Evolutionary conservation across 306 rosid species (phyloP).

Genomic region (Vigna mungo): DNA sequence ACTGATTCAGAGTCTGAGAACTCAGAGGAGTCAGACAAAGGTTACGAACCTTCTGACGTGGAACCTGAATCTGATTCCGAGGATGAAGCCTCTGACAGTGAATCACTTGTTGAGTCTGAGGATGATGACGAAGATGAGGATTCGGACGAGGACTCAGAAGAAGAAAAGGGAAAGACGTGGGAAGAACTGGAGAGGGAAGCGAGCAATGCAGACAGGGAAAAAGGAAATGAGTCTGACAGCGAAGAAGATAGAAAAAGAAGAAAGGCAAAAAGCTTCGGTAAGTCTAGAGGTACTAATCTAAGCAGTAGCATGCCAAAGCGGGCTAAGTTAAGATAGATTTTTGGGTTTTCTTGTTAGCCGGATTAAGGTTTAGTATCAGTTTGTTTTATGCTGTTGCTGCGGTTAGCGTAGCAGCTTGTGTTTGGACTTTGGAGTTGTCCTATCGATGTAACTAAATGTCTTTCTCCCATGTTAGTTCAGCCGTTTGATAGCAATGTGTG

Average conservation of each 20-base stretch:
- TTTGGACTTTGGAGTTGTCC: slow-evolving; percentile 21
- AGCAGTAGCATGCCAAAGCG: slow-evolving; percentile 70
- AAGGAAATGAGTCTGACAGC: slow-evolving; percentile 88
- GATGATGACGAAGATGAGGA: slow-evolving; percentile 56
- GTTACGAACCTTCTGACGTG: slow-evolving; percentile 84
- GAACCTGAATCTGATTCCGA: slow-evolving; percentile 92
- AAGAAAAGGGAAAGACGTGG: slow-evolving; percentile 79
- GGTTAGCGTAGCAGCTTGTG: slow-evolving; percentile 26
- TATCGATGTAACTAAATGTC: slow-evolving; percentile 19
- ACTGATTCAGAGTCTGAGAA: slow-evolving; percentile 88
- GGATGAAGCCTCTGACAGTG: slow-evolving; percentile 84
- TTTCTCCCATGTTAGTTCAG: slow-evolving; percentile 4
- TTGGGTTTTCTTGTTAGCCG: slow-evolving; percentile 7
- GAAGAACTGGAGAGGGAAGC: slow-evolving; percentile 99
- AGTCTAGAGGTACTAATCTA: slow-evolving; percentile 69
- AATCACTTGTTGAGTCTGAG: slow-evolving; percentile 86
- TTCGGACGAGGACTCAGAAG: slow-evolving; percentile 49
- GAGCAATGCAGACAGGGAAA: slow-evolving; percentile 90
- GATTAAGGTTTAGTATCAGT: slow-evolving; percentile 26
- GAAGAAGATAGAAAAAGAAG: slow-evolving; percentile 93
- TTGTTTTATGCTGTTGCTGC: slow-evolving; percentile 8
- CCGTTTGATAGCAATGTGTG: background rate
- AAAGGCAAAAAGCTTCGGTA: slow-evolving; percentile 84
- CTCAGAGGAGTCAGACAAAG: slow-evolving; percentile 87
- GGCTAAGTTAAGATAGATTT: slow-evolving; percentile 63